These are phyloP conservation scores for Aspergillus eucalypticola DNA, from an alignment of 2,329 filamentous ascomycete species.

Conservation along the genomic window DNA sequence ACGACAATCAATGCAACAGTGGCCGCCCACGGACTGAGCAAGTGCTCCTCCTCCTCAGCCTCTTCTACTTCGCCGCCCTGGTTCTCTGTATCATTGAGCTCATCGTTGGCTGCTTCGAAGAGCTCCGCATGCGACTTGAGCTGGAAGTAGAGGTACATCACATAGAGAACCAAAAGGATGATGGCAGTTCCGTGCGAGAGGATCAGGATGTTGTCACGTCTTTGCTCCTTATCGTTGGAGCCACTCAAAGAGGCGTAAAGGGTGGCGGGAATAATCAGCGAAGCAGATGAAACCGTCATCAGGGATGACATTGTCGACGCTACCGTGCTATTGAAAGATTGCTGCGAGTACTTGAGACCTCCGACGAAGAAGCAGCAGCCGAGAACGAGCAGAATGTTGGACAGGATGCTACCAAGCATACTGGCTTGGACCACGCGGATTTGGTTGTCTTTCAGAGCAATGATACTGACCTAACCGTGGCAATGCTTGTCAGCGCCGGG, in stretches of 20 bases:
- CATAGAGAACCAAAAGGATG: slow-evolving; percentile 72
- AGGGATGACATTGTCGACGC: slow-evolving; percentile 62
- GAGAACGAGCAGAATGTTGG: slow-evolving; percentile 85
- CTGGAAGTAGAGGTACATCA: slow-evolving; percentile 77
- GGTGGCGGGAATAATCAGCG: slow-evolving; percentile 75
- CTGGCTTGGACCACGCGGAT: slow-evolving; percentile 97
- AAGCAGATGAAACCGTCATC: slow-evolving; percentile 74
- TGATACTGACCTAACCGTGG: slow-evolving; percentile 73
- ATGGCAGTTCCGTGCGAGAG: slow-evolving; percentile 75
- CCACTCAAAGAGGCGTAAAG: slow-evolving; percentile 66
- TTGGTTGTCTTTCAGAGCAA: slow-evolving; percentile 80
- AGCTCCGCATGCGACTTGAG: slow-evolving; percentile 71
- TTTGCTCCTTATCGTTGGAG: slow-evolving; percentile 28
- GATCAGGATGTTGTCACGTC: slow-evolving; percentile 62
- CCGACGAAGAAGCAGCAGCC: slow-evolving; percentile 79
- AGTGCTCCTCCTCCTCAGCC: slow-evolving; percentile 51
- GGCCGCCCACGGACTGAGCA: slow-evolving; percentile 65
- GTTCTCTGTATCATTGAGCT: slow-evolving; percentile 42
- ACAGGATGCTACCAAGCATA: slow-evolving; percentile 94
- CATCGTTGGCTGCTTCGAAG: slow-evolving; percentile 57
- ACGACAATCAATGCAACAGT: slow-evolving; percentile 66
- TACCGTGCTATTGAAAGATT: slow-evolving; percentile 56
- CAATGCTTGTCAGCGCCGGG: neutral
- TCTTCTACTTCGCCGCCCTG: slow-evolving; percentile 32
- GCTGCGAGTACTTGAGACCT: slow-evolving; percentile 69